Evolutionary conservation across 768 basidiomycete genomes (phyloP).

Genomic region (Leccinum variicolor): DNA sequence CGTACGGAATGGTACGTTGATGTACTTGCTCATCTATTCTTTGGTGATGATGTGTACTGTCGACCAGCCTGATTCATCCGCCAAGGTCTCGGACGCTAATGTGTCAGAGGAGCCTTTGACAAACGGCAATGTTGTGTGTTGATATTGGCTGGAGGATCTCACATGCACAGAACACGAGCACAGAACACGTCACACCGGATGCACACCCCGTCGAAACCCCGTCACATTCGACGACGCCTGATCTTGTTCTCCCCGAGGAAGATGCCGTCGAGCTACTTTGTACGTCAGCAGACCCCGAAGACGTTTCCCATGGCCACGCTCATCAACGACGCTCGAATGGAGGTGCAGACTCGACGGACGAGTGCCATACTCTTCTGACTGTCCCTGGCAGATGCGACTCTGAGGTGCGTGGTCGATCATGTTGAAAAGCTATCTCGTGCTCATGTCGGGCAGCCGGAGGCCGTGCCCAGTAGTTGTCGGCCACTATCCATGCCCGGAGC

Average conservation of each 20-base stretch:
- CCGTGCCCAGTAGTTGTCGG: slow-evolving; percentile 42
- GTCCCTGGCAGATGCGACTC: background rate
- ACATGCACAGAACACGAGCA: background rate
- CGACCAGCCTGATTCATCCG: background rate
- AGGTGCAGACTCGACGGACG: slow-evolving; percentile 11
- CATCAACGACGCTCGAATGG: slow-evolving; percentile 3
- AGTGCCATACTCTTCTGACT: slow-evolving; percentile 14
- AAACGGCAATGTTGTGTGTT: background rate
- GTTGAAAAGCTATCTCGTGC: background rate
- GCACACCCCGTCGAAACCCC: background rate
- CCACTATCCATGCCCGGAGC: slow-evolving; percentile 93
- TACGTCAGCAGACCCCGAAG: background rate
- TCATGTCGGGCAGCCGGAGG: slow-evolving; percentile 12
- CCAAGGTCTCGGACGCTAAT: background rate
- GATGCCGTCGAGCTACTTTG: background rate
- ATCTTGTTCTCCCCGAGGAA: slow-evolving; percentile 19
- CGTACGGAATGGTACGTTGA: background rate
- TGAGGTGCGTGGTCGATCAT: slow-evolving; percentile 4
- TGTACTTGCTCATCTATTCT: background rate
- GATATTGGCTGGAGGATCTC: background rate
- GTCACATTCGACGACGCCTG: slow-evolving; percentile 1
- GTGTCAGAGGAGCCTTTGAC: background rate
- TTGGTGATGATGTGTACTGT: background rate
- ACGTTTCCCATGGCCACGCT: background rate
- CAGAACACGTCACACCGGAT: background rate